Percentiles rank a stretch among this genome's conserved stretches.
phyloP scores from a whole-genome alignment of 2,329 filamentous ascomycete species.

The Lojkania enalia region DNA sequence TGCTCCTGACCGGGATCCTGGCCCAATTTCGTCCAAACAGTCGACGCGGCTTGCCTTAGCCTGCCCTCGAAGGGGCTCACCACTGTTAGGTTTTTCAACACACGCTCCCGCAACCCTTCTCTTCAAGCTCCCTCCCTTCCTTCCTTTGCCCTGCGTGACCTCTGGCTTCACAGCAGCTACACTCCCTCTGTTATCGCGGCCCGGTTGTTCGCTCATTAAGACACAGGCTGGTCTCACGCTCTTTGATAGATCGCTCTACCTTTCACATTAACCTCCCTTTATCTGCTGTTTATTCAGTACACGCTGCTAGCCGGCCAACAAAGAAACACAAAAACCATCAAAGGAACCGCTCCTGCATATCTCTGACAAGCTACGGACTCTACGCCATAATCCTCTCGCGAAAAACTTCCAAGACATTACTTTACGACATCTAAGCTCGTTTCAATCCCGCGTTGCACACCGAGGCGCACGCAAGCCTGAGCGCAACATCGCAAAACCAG shows the following conservation, averaged over 20 bases:
- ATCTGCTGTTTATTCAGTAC: constrained; percentile 16
- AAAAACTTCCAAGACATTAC: constrained; percentile 11
- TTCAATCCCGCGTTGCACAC: constrained; percentile 29
- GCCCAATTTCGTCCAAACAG: constrained; percentile 16
- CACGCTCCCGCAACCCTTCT: constrained; percentile 20
- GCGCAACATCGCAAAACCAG: constrained; percentile 24
- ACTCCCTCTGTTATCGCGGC: constrained; percentile 33
- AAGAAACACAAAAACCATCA: constrained; percentile 16
- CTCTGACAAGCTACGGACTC: background rate
- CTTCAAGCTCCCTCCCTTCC: constrained; percentile 28
- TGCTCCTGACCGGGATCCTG: constrained; percentile 16
- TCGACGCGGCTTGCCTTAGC: constrained; percentile 12
- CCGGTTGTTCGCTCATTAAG: constrained; percentile 47
- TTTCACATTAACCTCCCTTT: constrained; percentile 23
- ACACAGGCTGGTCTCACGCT: constrained; percentile 40
- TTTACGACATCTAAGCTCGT: constrained; percentile 33
- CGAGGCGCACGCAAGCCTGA: constrained; percentile 29
- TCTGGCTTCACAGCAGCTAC: constrained; percentile 29
- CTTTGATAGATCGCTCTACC: constrained; percentile 41
- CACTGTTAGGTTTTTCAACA: constrained; percentile 27
- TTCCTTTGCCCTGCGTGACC: constrained; percentile 22
- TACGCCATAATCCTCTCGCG: background rate
- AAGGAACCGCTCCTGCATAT: background rate
- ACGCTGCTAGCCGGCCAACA: constrained; percentile 36
- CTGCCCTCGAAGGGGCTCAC: background rate